Evolutionary conservation across 495 filamentous ascomycete genomes (phyloP).

Genomic region (Neurospora hispaniola): DNA sequence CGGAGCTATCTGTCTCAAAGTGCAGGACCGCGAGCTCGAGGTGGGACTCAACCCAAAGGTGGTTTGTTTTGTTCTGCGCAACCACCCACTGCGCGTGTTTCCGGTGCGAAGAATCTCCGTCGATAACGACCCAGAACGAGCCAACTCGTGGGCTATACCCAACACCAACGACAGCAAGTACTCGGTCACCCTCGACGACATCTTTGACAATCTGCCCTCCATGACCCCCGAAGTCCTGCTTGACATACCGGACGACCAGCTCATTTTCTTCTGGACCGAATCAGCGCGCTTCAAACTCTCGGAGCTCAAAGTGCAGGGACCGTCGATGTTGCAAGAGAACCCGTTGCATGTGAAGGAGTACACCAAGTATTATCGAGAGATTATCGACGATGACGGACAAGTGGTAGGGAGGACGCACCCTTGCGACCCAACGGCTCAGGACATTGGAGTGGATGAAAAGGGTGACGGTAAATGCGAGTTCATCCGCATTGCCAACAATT

Average conservation of each 20-base stretch:
- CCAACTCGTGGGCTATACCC: background rate
- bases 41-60: background rate
- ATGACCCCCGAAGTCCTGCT: background rate
- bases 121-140: background rate
- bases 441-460: background rate
- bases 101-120: background rate
- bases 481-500: background rate
- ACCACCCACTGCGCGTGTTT: background rate
- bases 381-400: background rate
- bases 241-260: background rate
- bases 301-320: background rate
- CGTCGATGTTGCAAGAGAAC: background rate
- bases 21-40: background rate
- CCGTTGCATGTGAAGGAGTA: background rate
- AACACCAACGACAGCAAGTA: background rate
- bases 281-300: background rate
- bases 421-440: background rate
- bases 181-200: background rate
- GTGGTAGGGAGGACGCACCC: background rate
- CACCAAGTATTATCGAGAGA: background rate
- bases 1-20: background rate
- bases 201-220: background rate
- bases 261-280: background rate
- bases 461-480: background rate
- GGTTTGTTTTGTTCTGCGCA: background rate